phyloP scores from a whole-genome alignment of 2,329 filamentous ascomycete species.

The Orbilia oligospora region DNA sequence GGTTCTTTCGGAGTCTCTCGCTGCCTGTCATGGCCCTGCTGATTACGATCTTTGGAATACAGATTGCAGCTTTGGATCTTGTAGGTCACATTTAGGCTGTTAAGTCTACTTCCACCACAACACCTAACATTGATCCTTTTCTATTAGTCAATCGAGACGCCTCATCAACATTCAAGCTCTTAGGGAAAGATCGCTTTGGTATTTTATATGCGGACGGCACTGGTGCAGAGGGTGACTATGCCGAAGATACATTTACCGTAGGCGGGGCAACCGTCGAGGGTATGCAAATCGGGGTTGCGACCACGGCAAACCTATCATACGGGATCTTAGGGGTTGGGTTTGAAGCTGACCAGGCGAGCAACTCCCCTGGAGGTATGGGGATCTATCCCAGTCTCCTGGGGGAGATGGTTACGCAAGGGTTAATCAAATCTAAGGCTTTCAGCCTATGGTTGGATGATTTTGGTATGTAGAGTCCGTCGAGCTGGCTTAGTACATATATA shows the following conservation, averaged over 20 bases:
- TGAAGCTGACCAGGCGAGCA: constrained; percentile 68
- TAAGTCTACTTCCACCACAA: not conserved
- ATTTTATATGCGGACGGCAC: constrained; percentile 76
- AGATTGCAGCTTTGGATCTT: constrained; percentile 49
- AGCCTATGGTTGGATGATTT: constrained; percentile 67
- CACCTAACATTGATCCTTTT: not conserved
- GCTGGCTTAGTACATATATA: not conserved
- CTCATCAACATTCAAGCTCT: constrained; percentile 70
- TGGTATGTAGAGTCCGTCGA: constrained; percentile 60
- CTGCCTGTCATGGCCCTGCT: constrained; percentile 36
- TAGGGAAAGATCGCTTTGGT: constrained; percentile 70
- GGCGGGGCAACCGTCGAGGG: constrained; percentile 70
- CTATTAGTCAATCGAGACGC: constrained; percentile 70
- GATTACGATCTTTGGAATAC: constrained; percentile 42
- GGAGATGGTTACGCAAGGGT: constrained; percentile 49
- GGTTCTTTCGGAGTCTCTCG: constrained; percentile 44
- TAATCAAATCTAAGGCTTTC: constrained; percentile 62
- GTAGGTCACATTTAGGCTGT: constrained; percentile 23
- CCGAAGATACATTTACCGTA: constrained; percentile 73
- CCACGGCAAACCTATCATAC: constrained; percentile 69
- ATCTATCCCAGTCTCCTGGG: constrained; percentile 44
- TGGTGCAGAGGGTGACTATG: constrained; percentile 73
- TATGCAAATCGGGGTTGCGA: constrained; percentile 74
- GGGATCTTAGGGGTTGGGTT: constrained; percentile 76
- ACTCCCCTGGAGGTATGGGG: constrained; percentile 66